phyloP scores from a whole-genome alignment of 345 rosid species.

The Acer saccharum region DNA sequence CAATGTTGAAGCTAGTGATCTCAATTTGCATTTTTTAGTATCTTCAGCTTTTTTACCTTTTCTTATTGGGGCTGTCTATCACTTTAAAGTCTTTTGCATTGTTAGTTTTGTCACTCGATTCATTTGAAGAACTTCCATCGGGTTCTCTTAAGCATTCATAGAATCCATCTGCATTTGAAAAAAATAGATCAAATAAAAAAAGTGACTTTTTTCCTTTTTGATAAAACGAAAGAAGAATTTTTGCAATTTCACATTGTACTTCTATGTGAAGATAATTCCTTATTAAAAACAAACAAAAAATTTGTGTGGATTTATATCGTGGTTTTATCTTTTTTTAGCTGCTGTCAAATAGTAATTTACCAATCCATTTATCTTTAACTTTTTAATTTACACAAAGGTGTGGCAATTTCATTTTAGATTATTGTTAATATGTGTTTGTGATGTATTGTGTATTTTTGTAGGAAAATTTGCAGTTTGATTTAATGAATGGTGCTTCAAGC shows the following conservation, averaged over 20 bases:
- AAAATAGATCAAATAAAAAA: too few relatives aligned
- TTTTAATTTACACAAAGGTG: too few relatives aligned
- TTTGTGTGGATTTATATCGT: background rate
- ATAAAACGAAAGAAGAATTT: background rate
- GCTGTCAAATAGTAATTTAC: background rate
- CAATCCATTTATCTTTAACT: background rate
- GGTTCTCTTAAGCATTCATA: background rate
- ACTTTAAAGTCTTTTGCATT: background rate
- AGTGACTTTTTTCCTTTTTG: background rate
- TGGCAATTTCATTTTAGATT: background rate
- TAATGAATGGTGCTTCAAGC: conserved; percentile 61
- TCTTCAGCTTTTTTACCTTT: too few relatives aligned
- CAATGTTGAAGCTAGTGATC: background rate
- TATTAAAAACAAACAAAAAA: too few relatives aligned
- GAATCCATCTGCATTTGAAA: background rate
- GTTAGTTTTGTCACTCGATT: background rate
- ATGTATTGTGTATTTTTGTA: conserved; percentile 21
- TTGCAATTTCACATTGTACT: background rate
- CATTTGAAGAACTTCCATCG: background rate
- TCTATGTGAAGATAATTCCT: background rate
- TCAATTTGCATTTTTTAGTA: background rate
- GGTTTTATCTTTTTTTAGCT: background rate
- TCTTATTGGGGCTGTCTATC: background rate
- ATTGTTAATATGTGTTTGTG: background rate
- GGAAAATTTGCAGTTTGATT: conserved; percentile 29